Evolutionary conservation across 1,284 basidiomycete genomes (phyloP).

Genomic region (Marasmius tenuissimus): DNA sequence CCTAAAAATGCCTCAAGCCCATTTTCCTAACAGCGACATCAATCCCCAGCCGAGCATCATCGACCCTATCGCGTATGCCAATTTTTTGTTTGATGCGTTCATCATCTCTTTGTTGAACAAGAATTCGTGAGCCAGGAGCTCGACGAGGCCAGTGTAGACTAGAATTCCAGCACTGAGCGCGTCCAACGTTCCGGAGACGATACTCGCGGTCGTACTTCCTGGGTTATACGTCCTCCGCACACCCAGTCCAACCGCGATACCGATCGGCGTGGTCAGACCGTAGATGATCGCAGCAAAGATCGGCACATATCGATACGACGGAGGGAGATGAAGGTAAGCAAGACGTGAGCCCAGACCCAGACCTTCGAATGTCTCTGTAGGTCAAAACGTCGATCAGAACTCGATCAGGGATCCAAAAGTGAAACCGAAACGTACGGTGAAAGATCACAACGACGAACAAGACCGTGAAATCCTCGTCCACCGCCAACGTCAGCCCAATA

Average conservation of each 20-base stretch:
- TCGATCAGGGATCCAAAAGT: neutral
- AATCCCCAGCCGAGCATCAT: conserved; percentile 79
- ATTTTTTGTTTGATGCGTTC: conserved; percentile 57
- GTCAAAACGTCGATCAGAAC: conserved; percentile 6
- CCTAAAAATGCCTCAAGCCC: conserved; percentile 55
- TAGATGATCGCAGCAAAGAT: conserved; percentile 68
- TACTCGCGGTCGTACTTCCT: conserved; percentile 67
- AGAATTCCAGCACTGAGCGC: conserved; percentile 87
- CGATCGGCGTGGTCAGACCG: conserved; percentile 80
- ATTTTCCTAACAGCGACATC: conserved; percentile 85
- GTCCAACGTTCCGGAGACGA: conserved; percentile 85
- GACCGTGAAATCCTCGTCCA: conserved; percentile 76
- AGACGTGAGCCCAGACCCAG: conserved; percentile 87
- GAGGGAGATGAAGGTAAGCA: conserved; percentile 70
- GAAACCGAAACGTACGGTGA: conserved; percentile 59
- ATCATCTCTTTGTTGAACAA: conserved; percentile 86
- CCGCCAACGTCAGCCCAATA: conserved; percentile 93
- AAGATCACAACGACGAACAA: conserved; percentile 92
- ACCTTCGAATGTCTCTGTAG: conserved; percentile 87
- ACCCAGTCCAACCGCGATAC: conserved; percentile 85
- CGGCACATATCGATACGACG: conserved; percentile 60
- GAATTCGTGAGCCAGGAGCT: conserved; percentile 93
- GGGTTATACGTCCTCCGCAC: conserved; percentile 84
- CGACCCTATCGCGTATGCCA: conserved; percentile 70
- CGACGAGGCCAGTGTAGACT: conserved; percentile 89